Evolutionary conservation across 192 early-diverging fungal genomes (phyloP), one percentile per base, ranked within the genome.

Genomic region (Gryganskiella cystojenkinii): DNA sequence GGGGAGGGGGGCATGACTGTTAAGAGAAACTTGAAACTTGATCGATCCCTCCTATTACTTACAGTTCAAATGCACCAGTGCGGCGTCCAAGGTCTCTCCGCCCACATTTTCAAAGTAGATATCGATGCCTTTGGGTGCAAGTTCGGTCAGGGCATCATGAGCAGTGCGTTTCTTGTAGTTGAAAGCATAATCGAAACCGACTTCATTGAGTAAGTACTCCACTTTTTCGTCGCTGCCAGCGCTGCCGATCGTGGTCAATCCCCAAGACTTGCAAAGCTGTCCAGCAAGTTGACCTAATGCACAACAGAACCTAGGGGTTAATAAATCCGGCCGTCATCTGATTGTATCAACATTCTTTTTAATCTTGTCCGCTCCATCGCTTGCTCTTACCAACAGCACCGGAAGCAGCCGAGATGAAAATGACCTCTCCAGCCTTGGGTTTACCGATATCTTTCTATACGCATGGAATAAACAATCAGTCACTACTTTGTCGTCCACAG

Each of bases 21-120:
- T n/a, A n/a, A n/a, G n/a, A n/a, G n/a, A n/a, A n/a, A n/a, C n/a
- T n/a, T n/a, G n/a, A n/a, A n/a, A n/a, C n/a, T n/a, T n/a, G n/a
- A n/a, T n/a, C n/a, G n/a, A n/a, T n/a, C n/a, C n/a, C n/a, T n/a
- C n/a, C n/a, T n/a, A n/a, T n/a, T n/a, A n/a, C n/a, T n/a, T n/a
- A n/a, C n/a, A n/a, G n/a, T n/a, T n/a, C n/a, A n/a, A n/a, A n/a
- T n/a, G n/a, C n/a, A n/a, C 72, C 20, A 96, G 80, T 1, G 83
- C 92, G 3, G 90, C 87, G 34, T 96, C 94, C 14, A 96, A 82
- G 35, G 88, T 85, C 67, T 90, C 89, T 37, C 95, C 95, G 33
- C 92, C 94, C 31, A 93, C 91, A 55, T 92, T 92, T 61, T 94
- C 93, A 86, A 92, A 95, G 80, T 94, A 94, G 31, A 94, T 88